Conservation (phyloP, 257 asterid species). For the Lavandula angustifolia region DNA sequence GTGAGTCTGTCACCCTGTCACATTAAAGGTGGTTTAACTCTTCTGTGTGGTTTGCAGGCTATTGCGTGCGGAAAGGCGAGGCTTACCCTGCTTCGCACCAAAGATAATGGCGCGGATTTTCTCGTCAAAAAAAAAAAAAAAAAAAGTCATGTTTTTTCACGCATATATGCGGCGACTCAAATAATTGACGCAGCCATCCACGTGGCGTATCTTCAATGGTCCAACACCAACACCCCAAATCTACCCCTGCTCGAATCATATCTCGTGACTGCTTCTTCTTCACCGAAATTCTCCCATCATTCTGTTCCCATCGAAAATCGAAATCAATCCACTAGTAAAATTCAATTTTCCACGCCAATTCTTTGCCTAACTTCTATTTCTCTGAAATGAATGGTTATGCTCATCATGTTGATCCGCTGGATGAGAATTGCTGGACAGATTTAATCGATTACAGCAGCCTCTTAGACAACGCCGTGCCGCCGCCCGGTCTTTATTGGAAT, state of each 20-base stretch:
- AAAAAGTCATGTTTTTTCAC: conserved; percentile 24
- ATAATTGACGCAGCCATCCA: conserved; percentile 30
- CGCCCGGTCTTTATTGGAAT: conserved; percentile 45
- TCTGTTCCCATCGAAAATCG: conserved; percentile 23
- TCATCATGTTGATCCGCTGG: conserved; percentile 42
- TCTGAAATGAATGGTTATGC: conserved; percentile 38
- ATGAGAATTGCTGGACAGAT: conserved; percentile 50
- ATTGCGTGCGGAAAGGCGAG: too few species aligned
- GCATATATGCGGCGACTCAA: conserved; percentile 38
- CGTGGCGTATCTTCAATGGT: conserved; percentile 34
- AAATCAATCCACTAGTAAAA: neutral
- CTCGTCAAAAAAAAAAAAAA: too few species aligned
- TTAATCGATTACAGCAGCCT: conserved; percentile 50
- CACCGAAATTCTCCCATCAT: conserved; percentile 29
- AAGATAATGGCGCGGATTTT: too few species aligned
- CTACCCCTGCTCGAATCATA: conserved; percentile 25
- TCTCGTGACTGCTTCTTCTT: conserved; percentile 17
- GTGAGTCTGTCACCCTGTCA: too few species aligned
- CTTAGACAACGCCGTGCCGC: conserved; percentile 44
- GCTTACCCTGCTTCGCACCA: too few species aligned
- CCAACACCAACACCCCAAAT: conserved; percentile 2
- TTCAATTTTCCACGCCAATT: neutral
- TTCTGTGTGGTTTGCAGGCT: too few species aligned
- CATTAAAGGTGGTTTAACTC: too few species aligned
- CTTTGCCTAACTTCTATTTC: conserved; percentile 15